A percentile compares a stretch with the other conserved stretches of the same genome.
These are phyloP conservation scores for Aspergillus intermedius DNA, from an alignment of 2,329 filamentous ascomycete species.

Conservation along the genomic window DNA sequence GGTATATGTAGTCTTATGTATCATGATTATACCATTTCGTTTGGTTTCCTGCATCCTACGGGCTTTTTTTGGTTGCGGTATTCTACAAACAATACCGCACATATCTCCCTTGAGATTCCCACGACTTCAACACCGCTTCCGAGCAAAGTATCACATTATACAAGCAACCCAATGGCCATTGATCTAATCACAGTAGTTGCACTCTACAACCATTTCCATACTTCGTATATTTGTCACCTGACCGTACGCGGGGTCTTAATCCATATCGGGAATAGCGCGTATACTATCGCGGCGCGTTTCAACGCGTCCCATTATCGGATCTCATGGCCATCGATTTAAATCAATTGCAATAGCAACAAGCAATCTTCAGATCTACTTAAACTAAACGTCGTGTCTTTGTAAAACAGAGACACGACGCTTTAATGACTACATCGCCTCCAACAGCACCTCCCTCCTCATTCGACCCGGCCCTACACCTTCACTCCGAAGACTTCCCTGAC, in stretches of 20 bases:
- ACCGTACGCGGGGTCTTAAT: background rate
- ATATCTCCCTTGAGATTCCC: too few relatives aligned
- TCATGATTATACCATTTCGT: conserved; percentile 8
- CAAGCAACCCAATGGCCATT: background rate
- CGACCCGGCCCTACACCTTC: conserved; percentile 45
- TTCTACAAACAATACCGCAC: too few relatives aligned
- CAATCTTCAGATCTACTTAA: background rate
- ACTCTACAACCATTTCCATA: background rate
- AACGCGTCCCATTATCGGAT: conserved; percentile 19
- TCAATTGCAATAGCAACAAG: background rate
- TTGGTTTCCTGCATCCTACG: too few relatives aligned
- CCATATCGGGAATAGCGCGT: conserved; percentile 22
- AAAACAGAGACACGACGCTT: conserved; percentile 7
- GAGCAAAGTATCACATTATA: too few relatives aligned
- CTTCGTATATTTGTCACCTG: background rate
- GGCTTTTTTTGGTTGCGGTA: too few relatives aligned
- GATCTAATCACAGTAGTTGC: background rate
- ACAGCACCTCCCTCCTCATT: conserved; percentile 41
- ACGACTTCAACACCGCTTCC: too few relatives aligned
- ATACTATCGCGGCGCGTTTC: conserved; percentile 11
- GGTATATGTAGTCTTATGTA: conserved; percentile 11
- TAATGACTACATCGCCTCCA: conserved; percentile 30
- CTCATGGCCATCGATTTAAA: conserved; percentile 7
- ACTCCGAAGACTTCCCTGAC: conserved; percentile 34
- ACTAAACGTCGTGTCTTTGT: background rate